Conservation (phyloP, 75 land plant species). For the Pseudotsuga menziesii region DNA sequence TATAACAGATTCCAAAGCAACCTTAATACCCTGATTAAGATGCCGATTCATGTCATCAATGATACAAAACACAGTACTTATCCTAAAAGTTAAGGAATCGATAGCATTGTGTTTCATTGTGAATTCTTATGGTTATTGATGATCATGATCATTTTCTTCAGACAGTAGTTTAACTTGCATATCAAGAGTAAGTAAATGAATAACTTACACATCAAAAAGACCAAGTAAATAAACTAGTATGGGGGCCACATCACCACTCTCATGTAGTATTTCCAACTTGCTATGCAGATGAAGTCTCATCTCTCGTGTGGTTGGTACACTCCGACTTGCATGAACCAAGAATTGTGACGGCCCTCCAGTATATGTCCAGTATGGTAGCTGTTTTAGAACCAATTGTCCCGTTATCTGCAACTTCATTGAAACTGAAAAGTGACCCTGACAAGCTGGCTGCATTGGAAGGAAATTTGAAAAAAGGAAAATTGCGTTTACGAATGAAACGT, state of each 20-base stretch:
- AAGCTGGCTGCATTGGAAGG: slow-evolving; percentile 17
- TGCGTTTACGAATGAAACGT: slow-evolving; percentile 54
- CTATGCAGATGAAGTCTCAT: slow-evolving; percentile 44
- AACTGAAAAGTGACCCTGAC: slow-evolving; percentile 16
- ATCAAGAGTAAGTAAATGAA: slow-evolving; percentile 9
- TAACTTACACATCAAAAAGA: slow-evolving; percentile 27
- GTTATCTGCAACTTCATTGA: slow-evolving; percentile 11
- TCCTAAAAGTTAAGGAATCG: not conserved
- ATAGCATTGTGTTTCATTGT: not conserved
- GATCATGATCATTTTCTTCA: slow-evolving; percentile 5
- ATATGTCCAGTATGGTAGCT: slow-evolving; percentile 62
- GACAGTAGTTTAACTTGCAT: slow-evolving; percentile 24
- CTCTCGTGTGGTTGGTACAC: slow-evolving; percentile 63
- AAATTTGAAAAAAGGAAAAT: slow-evolving; percentile 33
- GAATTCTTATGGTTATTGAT: not conserved
- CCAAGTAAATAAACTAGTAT: not conserved
- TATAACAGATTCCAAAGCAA: not conserved
- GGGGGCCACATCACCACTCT: not conserved
- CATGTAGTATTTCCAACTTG: not conserved
- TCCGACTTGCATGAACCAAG: slow-evolving; percentile 64
- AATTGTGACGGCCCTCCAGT: slow-evolving; percentile 47
- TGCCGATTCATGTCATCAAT: too few species aligned
- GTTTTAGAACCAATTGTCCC: slow-evolving; percentile 40
- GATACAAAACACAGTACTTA: not conserved
- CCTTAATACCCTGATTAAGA: not conserved